A percentile compares a stretch with the other conserved stretches of the same genome.
Evolutionary conservation across 768 basidiomycete species (phyloP).

Genomic region (Pleurotus djamor): DNA sequence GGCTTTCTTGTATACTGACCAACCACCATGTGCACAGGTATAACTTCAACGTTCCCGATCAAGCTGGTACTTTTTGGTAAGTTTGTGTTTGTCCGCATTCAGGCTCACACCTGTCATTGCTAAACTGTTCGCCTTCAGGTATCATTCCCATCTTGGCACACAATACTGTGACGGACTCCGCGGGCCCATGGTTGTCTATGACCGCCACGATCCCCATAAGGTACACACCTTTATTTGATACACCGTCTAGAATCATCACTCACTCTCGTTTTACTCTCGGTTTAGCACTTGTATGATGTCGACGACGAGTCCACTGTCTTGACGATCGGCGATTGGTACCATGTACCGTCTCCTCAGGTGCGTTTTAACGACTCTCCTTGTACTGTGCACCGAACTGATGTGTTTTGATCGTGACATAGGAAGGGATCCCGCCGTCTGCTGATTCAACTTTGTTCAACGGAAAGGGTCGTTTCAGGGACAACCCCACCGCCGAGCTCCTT

Average conservation of each 20-base stretch:
- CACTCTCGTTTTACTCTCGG: slow-evolving; percentile 6
- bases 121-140: slow-evolving; percentile 38
- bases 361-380: not conserved
- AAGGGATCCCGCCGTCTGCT: not conserved
- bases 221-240: not conserved
- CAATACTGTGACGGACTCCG: slow-evolving; percentile 36
- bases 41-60: slow-evolving; percentile 32
- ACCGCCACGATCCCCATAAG: slow-evolving; percentile 35
- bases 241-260: slow-evolving; percentile 24
- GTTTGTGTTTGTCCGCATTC: slow-evolving; percentile 15
- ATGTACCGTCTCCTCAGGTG: not conserved
- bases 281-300: slow-evolving; percentile 25
- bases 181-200: slow-evolving; percentile 23
- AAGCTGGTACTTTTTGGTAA: slow-evolving; percentile 29
- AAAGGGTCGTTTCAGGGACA: slow-evolving; percentile 27
- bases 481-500: slow-evolving; percentile 19
- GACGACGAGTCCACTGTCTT: slow-evolving; percentile 31
- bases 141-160: slow-evolving; percentile 24
- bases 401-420: not conserved
- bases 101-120: slow-evolving; percentile 15
- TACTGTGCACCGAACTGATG: not conserved
- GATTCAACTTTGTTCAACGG: slow-evolving; percentile 31
- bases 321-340: slow-evolving; percentile 24
- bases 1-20: slow-evolving; percentile 37
- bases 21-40: slow-evolving; percentile 25